Base-by-base conservation (phyloP, 257 asterid species). In the Solanum lignicaule region DNA sequence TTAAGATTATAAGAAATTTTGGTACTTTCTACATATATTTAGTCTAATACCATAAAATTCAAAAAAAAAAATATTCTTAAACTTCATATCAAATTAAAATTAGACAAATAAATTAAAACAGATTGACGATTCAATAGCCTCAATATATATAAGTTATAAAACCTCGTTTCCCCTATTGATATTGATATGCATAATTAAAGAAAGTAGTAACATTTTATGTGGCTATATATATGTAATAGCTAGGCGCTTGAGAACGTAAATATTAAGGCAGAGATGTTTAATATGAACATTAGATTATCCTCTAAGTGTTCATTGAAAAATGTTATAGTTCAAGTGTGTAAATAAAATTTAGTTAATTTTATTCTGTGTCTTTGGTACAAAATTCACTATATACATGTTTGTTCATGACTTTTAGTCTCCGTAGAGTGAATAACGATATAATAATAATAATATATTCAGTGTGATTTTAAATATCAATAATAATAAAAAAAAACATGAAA, bases 321-420 rank as follows among this genome's bases (percentile, higher is more conserved):
- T 9, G 29, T 58, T 58, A 58, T 8, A 20, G 25, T 7, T 20
- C 1, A 20, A 7, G 5, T 58, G 0, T 58, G 2, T 62, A 62
- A 10, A 62, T 10, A 62, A 62, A 10, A 62, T n/a, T 9, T n/a
- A 62, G 3, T 23, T 65, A n/a, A 65, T 65, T 0, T 65, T 4
- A 2, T 65, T 11, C 0, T 0, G 0, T 65, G 9, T 65, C 0
- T n/a, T 65, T 65, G 4, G 0, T 65, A 65, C 18, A 65, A 25
- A 65, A 62, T 1, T 11, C 7, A 13, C 20, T 25, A 27, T 2
- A 12, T 25, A 66, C 2, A 52, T 52, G 0, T 16, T 5, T 27
- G 2, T 27, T 66, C 35, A 66, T 66, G 4, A 66, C 6, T 27
- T 27, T 66, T 27, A 62, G 1, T 23, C 4, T 52, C 1, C 2